Evolutionary conservation across 352 stramenopile species (phyloP).

Genomic region (Globisporangium ultimum): DNA sequence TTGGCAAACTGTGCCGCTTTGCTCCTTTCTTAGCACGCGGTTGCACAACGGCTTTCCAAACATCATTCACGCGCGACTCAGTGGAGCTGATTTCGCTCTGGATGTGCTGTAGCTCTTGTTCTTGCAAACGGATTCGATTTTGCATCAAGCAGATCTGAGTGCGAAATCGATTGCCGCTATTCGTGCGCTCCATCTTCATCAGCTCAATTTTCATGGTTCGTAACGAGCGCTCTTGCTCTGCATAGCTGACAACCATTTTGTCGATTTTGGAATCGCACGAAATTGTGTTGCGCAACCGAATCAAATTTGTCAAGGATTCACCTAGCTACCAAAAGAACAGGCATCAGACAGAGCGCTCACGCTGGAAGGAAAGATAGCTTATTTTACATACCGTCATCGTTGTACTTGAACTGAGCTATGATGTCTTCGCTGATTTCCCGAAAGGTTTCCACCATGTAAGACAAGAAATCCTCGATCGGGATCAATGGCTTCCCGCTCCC

Average conservation of each 20-base stretch:
- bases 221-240: conserved; percentile 45
- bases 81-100: conserved; percentile 45
- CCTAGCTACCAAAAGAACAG: conserved; percentile 25
- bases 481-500: neutral
- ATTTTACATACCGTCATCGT: conserved; percentile 60
- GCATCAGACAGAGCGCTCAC: no score
- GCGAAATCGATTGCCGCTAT: conserved; percentile 44
- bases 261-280: conserved; percentile 52
- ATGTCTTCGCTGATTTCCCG: conserved; percentile 64
- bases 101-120: conserved; percentile 62
- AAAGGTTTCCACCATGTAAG: conserved; percentile 42
- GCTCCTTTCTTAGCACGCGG: neutral
- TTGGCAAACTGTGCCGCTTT: neutral
- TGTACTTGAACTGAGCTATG: conserved; percentile 76
- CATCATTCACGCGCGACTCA: conserved; percentile 48
- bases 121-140: conserved; percentile 53
- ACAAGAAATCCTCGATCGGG: conserved; percentile 43
- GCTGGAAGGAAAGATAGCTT: no score
- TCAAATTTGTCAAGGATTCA: conserved; percentile 59
- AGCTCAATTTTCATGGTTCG: conserved; percentile 63
- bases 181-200: conserved; percentile 52
- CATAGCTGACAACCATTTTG: conserved; percentile 31
- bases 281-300: conserved; percentile 72
- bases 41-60: conserved; percentile 55
- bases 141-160: conserved; percentile 53